These are phyloP conservation scores for Blastobotrys capitulatus DNA, from an alignment of 1,139 yeast species.

Conservation along the genomic window DNA sequence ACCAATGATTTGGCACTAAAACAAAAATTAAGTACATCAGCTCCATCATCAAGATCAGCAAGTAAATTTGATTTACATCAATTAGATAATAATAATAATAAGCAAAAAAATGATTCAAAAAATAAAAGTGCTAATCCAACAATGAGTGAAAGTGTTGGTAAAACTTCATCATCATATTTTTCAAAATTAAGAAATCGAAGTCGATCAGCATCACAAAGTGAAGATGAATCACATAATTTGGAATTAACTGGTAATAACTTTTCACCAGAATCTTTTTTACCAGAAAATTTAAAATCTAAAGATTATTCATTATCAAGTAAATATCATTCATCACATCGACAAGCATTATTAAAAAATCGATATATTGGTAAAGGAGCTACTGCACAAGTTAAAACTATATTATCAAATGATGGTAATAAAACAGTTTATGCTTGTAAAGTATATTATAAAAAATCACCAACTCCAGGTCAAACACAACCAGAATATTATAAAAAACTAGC, in stretches of 20 bases:
- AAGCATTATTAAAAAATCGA: conserved; percentile 26
- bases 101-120: too few relatives aligned
- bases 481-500: conserved; percentile 65
- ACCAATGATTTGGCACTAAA: neutral
- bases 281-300: conserved; percentile 13
- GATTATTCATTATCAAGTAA: conserved; percentile 18
- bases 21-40: conserved; percentile 2
- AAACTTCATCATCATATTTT: neutral
- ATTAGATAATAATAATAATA: neutral
- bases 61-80: neutral
- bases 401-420: conserved; percentile 17
- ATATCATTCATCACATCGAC: conserved; percentile 15
- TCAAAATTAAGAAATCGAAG: neutral
- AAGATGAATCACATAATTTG: neutral
- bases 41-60: conserved; percentile 6
- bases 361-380: conserved; percentile 29
- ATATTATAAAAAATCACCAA: conserved; percentile 40
- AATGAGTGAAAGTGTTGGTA: neutral
- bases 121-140: neutral
- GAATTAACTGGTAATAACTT: neutral
- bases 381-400: conserved; percentile 26
- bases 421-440: conserved; percentile 67
- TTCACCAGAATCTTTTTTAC: conserved; percentile 18
- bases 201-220: conserved; percentile 3
- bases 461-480: conserved; percentile 38